Conservation (phyloP, 2,329 filamentous ascomycete genomes). For the Xylariaceae sp. region DNA sequence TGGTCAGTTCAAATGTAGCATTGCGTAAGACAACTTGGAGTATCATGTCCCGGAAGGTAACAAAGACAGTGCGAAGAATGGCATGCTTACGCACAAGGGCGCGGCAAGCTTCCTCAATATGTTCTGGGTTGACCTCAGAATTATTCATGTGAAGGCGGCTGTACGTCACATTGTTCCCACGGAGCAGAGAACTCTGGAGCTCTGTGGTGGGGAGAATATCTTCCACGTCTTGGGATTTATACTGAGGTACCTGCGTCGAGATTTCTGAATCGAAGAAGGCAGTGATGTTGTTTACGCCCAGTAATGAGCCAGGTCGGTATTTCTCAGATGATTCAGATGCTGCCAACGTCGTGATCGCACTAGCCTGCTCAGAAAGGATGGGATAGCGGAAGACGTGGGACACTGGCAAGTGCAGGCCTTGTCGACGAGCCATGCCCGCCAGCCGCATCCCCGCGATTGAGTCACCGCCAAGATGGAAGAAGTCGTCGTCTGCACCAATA, state of each 20-base stretch:
- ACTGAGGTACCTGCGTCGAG: not conserved
- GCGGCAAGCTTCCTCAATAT: conserved; percentile 10
- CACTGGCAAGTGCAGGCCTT: conserved; percentile 3
- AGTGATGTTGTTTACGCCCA: conserved; percentile 1
- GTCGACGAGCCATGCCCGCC: conserved; percentile 1
- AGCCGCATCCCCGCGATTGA: conserved; percentile 23
- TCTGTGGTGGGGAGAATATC: conserved; percentile 20
- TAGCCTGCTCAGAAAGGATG: conserved; percentile 10
- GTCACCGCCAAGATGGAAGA: conserved; percentile 22
- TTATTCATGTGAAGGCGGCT: conserved; percentile 5
- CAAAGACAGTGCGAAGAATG: conserved; percentile 20
- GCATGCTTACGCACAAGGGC: conserved; percentile 16
- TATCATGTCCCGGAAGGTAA: conserved; percentile 4
- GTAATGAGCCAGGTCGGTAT: conserved; percentile 8
- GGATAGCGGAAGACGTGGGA: conserved; percentile 16
- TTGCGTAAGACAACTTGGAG: conserved; percentile 18
- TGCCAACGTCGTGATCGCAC: not conserved
- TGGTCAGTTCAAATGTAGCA: not conserved
- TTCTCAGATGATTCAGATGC: not conserved
- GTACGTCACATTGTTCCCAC: conserved; percentile 6
- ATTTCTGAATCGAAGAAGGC: conserved; percentile 11
- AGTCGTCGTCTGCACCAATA: conserved; percentile 15
- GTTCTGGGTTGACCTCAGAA: conserved; percentile 8
- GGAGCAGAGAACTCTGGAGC: conserved; percentile 6
- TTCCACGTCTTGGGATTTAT: conserved; percentile 12